Conservation (phyloP, 2,329 filamentous ascomycete species). For the Zasmidium cellare region DNA sequence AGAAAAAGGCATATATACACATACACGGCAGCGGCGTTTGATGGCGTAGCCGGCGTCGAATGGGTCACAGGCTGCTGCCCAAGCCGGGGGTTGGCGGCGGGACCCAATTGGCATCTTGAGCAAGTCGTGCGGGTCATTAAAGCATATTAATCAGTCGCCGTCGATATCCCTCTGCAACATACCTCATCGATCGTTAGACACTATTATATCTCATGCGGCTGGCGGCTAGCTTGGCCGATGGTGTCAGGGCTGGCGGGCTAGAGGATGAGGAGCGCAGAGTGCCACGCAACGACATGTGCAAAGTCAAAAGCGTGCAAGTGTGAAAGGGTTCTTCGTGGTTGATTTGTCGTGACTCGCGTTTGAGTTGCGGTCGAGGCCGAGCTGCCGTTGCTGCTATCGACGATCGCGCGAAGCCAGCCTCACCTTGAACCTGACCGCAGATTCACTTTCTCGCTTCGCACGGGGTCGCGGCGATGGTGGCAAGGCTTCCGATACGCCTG, state of each 20-base stretch:
- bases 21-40: slow-evolving; percentile 3
- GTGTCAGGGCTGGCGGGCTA: neutral
- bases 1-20: neutral
- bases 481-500: neutral
- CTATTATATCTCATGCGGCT: too few species aligned
- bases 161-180: neutral
- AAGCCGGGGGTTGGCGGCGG: neutral
- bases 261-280: neutral
- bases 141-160: neutral
- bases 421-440: too few species aligned
- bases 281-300: neutral
- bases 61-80: neutral
- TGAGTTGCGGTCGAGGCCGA: neutral
- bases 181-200: neutral
- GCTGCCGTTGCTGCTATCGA: neutral
- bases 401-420: neutral
- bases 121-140: neutral
- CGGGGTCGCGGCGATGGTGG: neutral
- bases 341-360: neutral
- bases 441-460: too few species aligned
- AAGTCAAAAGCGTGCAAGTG: neutral
- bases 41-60: slow-evolving; percentile 1
- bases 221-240: neutral
- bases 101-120: neutral
- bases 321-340: neutral